Percentiles rank a stretch among this genome's conserved stretches.
Conservation (phyloP, 805 yeast species). For the Candida qinlingensis region DNA sequence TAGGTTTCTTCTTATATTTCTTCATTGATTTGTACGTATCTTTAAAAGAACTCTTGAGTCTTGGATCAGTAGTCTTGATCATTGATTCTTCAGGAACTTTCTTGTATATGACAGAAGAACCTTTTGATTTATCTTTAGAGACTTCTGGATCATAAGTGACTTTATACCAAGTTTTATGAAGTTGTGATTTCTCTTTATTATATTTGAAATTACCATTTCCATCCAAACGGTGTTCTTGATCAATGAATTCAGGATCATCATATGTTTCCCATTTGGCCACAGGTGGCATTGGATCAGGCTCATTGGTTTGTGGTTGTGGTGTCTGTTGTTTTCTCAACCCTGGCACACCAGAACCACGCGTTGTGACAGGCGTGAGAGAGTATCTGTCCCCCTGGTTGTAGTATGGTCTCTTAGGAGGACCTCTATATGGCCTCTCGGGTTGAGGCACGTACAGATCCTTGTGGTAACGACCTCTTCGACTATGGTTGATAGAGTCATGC, state of each 20-base stretch:
- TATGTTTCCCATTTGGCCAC: background rate
- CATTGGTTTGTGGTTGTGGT: background rate
- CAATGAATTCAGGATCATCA: background rate
- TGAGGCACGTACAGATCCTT: background rate
- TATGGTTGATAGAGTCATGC: background rate
- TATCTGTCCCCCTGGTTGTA: background rate
- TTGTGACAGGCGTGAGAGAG: background rate
- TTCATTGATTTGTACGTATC: conserved; percentile 26
- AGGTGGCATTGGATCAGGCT: background rate
- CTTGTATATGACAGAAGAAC: conserved; percentile 31
- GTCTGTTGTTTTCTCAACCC: background rate
- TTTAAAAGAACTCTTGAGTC: conserved; percentile 21
- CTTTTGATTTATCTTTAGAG: conserved; percentile 37
- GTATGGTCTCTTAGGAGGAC: background rate
- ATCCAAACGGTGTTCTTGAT: conserved; percentile 7
- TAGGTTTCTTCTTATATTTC: conserved; percentile 29
- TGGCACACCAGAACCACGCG: background rate
- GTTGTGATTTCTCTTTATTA: conserved; percentile 5
- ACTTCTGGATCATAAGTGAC: conserved; percentile 49
- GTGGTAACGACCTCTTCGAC: background rate
- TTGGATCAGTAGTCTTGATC: conserved; percentile 35
- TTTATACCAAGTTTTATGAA: conserved; percentile 28
- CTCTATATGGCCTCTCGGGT: background rate
- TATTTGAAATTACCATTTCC: conserved; percentile 7
- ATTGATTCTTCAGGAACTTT: conserved; percentile 21